phyloP scores from a whole-genome alignment of 306 rosid species.

The Gastrolobium bilobum region DNA sequence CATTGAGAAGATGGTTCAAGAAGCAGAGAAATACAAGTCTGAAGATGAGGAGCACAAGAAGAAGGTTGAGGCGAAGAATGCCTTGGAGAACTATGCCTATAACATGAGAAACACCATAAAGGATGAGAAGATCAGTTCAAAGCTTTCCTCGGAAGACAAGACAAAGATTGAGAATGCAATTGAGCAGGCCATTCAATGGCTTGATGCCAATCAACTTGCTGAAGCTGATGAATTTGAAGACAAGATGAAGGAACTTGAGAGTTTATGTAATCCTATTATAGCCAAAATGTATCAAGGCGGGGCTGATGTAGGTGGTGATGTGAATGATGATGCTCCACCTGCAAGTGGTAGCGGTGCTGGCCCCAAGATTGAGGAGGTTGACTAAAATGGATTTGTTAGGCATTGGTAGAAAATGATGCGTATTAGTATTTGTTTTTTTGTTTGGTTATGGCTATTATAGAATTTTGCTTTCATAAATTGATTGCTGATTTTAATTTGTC shows the following conservation, averaged over 20 bases:
- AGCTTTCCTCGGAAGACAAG: slow-evolving; percentile 65
- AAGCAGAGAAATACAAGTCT: slow-evolving; percentile 81
- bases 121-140: slow-evolving; percentile 78
- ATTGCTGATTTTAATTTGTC: background rate
- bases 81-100: slow-evolving; percentile 79
- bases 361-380: slow-evolving; percentile 86
- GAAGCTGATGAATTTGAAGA: slow-evolving; percentile 80
- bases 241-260: slow-evolving; percentile 82
- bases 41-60: slow-evolving; percentile 90
- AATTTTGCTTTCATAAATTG: slow-evolving; percentile 14
- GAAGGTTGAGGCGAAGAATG: slow-evolving; percentile 75
- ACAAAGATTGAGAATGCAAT: slow-evolving; percentile 73
- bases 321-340: slow-evolving; percentile 68
- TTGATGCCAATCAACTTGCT: slow-evolving; percentile 71
- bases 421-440: no score
- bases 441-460: background rate
- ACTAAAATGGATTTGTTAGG: slow-evolving; percentile 49
- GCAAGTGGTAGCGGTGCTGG: slow-evolving; percentile 73
- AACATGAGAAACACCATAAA: slow-evolving; percentile 81
- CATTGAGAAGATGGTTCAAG: slow-evolving; percentile 85
- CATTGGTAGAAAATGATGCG: background rate
- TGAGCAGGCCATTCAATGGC: slow-evolving; percentile 79
- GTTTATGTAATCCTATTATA: slow-evolving; percentile 73
- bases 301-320: slow-evolving; percentile 52
- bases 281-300: slow-evolving; percentile 88